These are phyloP conservation scores for Tetrastigma voinierianum DNA, from an alignment of 164 flowering plant genomes.

Conservation along the genomic window DNA sequence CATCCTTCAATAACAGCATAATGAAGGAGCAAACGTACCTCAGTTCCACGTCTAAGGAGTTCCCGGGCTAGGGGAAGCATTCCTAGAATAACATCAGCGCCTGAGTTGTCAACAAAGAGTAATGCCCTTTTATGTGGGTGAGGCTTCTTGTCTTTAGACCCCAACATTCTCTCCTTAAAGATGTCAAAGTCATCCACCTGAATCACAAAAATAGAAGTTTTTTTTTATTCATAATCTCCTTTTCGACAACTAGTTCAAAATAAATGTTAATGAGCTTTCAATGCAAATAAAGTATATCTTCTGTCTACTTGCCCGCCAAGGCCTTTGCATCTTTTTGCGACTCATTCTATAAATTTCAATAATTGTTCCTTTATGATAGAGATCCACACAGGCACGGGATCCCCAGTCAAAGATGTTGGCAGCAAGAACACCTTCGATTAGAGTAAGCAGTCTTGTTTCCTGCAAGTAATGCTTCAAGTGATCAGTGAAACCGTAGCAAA, in stretches of 20 bases:
- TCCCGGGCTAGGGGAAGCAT: conserved; percentile 99
- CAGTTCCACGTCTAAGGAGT: conserved; percentile 94
- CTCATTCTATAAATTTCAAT: conserved; percentile 99
- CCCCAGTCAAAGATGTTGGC: conserved; percentile 99
- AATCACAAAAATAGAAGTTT: conserved; percentile 5
- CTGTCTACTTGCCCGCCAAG: conserved; percentile 77
- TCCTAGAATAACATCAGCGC: conserved; percentile 93
- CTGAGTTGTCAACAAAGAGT: conserved; percentile 97
- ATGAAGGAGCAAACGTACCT: conserved; percentile 44
- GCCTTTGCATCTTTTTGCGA: conserved; percentile 95
- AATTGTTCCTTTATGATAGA: conserved; percentile 93
- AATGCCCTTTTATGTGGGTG: conserved; percentile 77
- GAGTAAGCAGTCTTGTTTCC: conserved; percentile 80
- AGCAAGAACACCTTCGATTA: conserved; percentile 98
- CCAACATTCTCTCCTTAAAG: conserved; percentile 84
- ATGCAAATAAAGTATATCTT: conserved; percentile 1
- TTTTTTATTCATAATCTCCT: not conserved
- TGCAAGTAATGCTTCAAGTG: conserved; percentile 25
- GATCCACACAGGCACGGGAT: conserved; percentile 98
- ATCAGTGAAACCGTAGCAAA: not conserved
- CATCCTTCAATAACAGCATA: not conserved
- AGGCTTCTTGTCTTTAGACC: conserved; percentile 64
- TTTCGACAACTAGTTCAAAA: not conserved
- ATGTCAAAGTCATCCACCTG: conserved; percentile 95
- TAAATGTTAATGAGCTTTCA: not conserved